Conservation (phyloP, 2,329 filamentous ascomycete species). For the Pyrenochaeta sp. region DNA sequence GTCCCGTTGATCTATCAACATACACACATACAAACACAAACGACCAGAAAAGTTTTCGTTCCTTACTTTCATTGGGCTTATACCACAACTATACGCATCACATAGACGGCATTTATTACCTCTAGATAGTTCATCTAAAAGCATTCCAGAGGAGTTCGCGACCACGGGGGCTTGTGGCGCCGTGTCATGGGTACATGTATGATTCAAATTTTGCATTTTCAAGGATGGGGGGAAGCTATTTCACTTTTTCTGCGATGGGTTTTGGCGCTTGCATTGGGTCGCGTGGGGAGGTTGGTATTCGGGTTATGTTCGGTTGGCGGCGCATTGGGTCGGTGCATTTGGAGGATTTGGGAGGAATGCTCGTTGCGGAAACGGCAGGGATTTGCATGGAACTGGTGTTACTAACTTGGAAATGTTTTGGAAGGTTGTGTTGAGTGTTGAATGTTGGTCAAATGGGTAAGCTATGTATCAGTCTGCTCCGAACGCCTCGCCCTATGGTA, state of each 20-base stretch:
- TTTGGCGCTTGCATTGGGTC: conserved; percentile 6
- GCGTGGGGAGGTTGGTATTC: conserved; percentile 3
- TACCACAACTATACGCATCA: neutral
- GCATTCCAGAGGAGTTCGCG: conserved; percentile 33
- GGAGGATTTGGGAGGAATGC: neutral
- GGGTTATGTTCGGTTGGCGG: neutral
- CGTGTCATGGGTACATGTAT: conserved; percentile 1
- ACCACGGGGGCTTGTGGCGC: conserved; percentile 4
- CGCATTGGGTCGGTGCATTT: conserved; percentile 15
- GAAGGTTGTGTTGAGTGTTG: neutral
- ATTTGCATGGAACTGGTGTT: conserved; percentile 18
- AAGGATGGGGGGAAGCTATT: conserved; percentile 45
- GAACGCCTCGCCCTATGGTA: conserved; percentile 14
- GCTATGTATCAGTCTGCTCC: conserved; percentile 10
- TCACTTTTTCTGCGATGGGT: conserved; percentile 38
- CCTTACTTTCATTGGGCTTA: neutral
- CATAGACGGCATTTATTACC: neutral
- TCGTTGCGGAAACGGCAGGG: conserved; percentile 3
- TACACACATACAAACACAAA: neutral
- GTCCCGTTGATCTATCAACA: conserved; percentile 5
- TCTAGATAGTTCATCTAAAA: conserved; percentile 11
- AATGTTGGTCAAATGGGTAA: neutral
- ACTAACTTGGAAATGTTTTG: neutral
- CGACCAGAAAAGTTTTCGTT: neutral
- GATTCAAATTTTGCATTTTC: conserved; percentile 19